A percentile compares a stretch with the other conserved stretches of the same genome.
Evolutionary conservation across 495 filamentous ascomycete species (phyloP).

Genomic region (Annulohypoxylon stygium): DNA sequence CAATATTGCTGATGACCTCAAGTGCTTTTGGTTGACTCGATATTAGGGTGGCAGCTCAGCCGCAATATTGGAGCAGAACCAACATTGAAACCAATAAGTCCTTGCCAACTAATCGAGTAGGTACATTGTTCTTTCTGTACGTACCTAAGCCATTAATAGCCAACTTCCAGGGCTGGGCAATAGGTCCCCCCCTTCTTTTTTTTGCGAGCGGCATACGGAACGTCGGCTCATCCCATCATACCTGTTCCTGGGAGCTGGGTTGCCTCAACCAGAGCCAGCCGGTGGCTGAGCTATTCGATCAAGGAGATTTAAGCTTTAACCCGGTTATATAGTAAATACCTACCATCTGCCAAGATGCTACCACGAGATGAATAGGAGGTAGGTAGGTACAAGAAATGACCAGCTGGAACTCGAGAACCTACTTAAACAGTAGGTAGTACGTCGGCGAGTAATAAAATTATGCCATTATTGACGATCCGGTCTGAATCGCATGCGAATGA

Average conservation of each 20-base stretch:
- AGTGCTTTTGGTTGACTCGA: slow-evolving; percentile 1
- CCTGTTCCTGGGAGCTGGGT: slow-evolving; percentile 18
- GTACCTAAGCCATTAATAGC: slow-evolving; percentile 18
- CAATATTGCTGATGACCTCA: slow-evolving; percentile 16
- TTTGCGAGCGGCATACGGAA: slow-evolving; percentile 16
- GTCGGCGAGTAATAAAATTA: neutral
- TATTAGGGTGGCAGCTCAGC: slow-evolving; percentile 44
- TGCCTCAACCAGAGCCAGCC: slow-evolving; percentile 25
- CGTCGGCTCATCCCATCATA: slow-evolving; percentile 31
- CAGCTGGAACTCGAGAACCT: no score
- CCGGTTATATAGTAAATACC: neutral
- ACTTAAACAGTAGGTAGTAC: no score
- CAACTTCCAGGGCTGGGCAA: slow-evolving; percentile 1
- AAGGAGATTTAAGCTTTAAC: neutral
- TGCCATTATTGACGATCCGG: neutral
- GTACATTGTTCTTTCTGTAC: neutral
- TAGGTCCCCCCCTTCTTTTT: neutral
- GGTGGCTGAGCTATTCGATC: slow-evolving; percentile 37
- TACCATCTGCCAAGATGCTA: neutral
- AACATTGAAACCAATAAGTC: slow-evolving; percentile 25
- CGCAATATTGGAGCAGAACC: slow-evolving; percentile 46
- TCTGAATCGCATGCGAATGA: slow-evolving; percentile 16
- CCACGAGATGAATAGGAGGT: neutral
- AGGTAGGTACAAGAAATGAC: no score
- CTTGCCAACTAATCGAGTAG: slow-evolving; percentile 17